Percentiles rank a stretch among this genome's conserved stretches.
Evolutionary conservation across 495 filamentous ascomycete species (phyloP).

Genomic region (Penicillium antarcticum): DNA sequence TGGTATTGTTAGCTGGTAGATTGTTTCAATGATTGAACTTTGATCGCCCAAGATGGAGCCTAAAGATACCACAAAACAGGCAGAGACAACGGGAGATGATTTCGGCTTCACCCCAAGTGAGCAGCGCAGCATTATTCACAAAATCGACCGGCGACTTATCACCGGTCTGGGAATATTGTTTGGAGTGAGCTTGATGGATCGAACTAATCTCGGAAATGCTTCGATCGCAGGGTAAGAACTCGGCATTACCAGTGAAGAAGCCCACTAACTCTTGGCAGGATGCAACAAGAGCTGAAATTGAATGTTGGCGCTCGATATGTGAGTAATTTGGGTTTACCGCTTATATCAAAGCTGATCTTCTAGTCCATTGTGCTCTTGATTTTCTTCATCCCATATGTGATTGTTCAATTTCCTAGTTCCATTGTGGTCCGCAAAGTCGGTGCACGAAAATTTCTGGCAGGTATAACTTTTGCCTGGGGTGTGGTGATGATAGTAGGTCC

Average conservation of each 20-base stretch:
- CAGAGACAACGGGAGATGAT: neutral
- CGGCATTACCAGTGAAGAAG: too few species aligned
- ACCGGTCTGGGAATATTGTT: neutral
- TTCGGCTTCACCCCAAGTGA: constrained; percentile 3
- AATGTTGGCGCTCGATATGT: too few species aligned
- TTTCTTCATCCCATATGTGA: constrained; percentile 8
- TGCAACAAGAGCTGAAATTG: too few species aligned
- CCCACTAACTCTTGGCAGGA: too few species aligned
- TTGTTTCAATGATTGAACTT: neutral
- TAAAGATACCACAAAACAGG: neutral
- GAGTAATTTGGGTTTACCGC: too few species aligned
- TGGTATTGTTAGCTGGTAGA: neutral
- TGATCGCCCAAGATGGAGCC: neutral
- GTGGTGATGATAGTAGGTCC: constrained; percentile 8
- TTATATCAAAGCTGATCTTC: too few species aligned
- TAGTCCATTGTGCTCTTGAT: constrained; percentile 4
- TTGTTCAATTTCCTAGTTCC: constrained; percentile 4
- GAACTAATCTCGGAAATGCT: constrained; percentile 1
- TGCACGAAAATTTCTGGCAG: constrained; percentile 3
- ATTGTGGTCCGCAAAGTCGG: constrained; percentile 6
- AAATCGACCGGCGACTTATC: neutral
- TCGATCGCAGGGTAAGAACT: neutral
- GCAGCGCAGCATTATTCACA: constrained; percentile 1
- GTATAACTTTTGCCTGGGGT: constrained; percentile 6
- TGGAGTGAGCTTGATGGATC: neutral